A percentile compares a stretch with the other conserved stretches of the same genome.
These are phyloP conservation scores for Dictyostelium firmibasis DNA, from an alignment of 78 protist genomes.

Conservation along the genomic window DNA sequence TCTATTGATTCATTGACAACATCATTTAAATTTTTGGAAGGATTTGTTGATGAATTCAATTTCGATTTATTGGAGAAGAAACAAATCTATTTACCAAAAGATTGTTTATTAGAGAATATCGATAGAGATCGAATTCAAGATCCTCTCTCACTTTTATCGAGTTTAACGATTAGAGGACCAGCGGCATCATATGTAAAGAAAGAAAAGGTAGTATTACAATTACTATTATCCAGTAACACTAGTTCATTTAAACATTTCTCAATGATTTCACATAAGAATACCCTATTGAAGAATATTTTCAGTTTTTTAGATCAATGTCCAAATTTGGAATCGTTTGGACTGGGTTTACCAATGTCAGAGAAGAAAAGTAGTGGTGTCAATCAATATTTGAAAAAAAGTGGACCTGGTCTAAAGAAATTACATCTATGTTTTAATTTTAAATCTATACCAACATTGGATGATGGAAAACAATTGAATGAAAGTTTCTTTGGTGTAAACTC, in stretches of 20 bases:
- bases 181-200: slow-evolving; percentile 2
- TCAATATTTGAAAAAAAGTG: background rate
- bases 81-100: background rate
- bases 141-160: background rate
- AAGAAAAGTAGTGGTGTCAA: background rate
- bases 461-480: background rate
- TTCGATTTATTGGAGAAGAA: background rate
- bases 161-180: background rate
- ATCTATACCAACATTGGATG: background rate
- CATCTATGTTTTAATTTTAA: background rate
- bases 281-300: background rate
- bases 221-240: background rate
- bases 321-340: background rate
- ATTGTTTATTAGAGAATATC: background rate
- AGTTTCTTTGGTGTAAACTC: background rate
- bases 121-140: background rate
- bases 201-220: background rate
- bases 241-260: background rate
- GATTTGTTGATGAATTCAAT: background rate
- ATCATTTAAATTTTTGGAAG: background rate
- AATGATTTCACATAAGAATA: slow-evolving; percentile 8
- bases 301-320: background rate
- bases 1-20: background rate
- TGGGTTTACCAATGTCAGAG: background rate
- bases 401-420: background rate